Conservation (phyloP, 495 filamentous ascomycete species). For the Sordaria brevicollis region DNA sequence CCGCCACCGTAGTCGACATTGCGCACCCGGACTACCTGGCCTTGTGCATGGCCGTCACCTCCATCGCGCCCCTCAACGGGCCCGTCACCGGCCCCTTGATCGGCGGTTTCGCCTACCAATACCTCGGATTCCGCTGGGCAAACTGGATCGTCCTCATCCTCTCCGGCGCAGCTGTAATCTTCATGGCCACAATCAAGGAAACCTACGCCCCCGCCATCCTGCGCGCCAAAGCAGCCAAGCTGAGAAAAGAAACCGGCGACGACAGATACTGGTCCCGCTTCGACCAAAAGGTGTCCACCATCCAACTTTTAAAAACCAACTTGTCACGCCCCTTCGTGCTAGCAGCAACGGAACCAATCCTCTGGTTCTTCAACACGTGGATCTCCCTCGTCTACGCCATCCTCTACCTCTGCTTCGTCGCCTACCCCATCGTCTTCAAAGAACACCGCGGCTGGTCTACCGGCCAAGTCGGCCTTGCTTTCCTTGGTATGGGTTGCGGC, state of each 20-base stretch:
- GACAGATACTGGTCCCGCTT: conserved; percentile 68
- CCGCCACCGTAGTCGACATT: conserved; percentile 77
- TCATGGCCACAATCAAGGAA: conserved; percentile 51
- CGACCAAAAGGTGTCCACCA: conserved; percentile 46
- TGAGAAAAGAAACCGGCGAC: conserved; percentile 66
- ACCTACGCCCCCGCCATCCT: conserved; percentile 72
- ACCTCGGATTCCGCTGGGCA: conserved; percentile 67
- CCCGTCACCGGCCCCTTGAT: conserved; percentile 44
- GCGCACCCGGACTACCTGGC: conserved; percentile 58
- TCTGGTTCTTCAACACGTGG: conserved; percentile 71
- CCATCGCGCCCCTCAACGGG: conserved; percentile 70
- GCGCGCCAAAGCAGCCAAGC: conserved; percentile 52
- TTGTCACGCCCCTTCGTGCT: conserved; percentile 69
- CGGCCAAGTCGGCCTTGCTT: conserved; percentile 64
- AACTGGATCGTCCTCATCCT: conserved; percentile 74
- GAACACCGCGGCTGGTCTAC: conserved; percentile 63
- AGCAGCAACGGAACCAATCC: conserved; percentile 72
- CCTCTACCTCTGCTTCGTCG: conserved; percentile 80
- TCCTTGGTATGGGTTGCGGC: conserved; percentile 72
- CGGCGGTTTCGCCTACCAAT: conserved; percentile 58
- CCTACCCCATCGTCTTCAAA: conserved; percentile 71
- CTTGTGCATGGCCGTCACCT: conserved; percentile 64
- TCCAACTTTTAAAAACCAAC: conserved; percentile 50
- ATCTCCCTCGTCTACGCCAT: conserved; percentile 53
- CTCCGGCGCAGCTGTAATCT: conserved; percentile 42